Evolutionary conservation across 2,329 filamentous ascomycete species (phyloP).

Genomic region (Beauveria asiatica): DNA sequence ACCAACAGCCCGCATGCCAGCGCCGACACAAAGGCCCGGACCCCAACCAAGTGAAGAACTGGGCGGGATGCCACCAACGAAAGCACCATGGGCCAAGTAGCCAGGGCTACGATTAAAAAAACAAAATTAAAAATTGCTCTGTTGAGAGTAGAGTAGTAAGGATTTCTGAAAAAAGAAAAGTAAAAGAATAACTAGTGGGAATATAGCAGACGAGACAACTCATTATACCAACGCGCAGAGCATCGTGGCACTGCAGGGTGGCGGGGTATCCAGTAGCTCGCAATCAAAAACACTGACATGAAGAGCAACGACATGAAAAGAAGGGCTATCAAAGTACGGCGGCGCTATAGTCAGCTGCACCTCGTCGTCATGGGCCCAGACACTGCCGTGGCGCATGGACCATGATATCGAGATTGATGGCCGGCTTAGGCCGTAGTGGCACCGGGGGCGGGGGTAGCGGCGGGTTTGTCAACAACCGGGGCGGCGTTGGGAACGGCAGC

Average conservation of each 20-base stretch:
- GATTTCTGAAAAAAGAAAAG: neutral
- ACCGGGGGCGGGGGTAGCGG: slow-evolving; percentile 17
- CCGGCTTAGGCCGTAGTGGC: slow-evolving; percentile 14
- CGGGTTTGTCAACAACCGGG: slow-evolving; percentile 5
- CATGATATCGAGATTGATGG: neutral
- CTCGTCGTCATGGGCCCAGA: neutral
- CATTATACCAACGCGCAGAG: slow-evolving; percentile 6
- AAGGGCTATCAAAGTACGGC: slow-evolving; percentile 8
- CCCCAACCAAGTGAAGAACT: neutral
- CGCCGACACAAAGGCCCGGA: neutral
- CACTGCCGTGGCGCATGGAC: neutral
- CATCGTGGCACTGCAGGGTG: neutral
- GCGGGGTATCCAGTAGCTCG: slow-evolving; percentile 13
- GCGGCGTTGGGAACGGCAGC: slow-evolving; percentile 3
- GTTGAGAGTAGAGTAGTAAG: neutral
- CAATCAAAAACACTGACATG: neutral
- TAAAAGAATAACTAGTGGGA: neutral
- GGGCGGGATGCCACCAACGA: slow-evolving; percentile 21
- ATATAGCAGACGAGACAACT: slow-evolving; percentile 6
- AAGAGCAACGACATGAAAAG: slow-evolving; percentile 1
- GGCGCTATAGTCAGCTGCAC: neutral
- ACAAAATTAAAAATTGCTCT: neutral
- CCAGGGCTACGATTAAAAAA: neutral
- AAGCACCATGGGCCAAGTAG: slow-evolving; percentile 38
- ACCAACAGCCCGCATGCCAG: neutral